phyloP scores from a whole-genome alignment of 1,284 basidiomycete genomes.

The Boletus holoroseus region DNA sequence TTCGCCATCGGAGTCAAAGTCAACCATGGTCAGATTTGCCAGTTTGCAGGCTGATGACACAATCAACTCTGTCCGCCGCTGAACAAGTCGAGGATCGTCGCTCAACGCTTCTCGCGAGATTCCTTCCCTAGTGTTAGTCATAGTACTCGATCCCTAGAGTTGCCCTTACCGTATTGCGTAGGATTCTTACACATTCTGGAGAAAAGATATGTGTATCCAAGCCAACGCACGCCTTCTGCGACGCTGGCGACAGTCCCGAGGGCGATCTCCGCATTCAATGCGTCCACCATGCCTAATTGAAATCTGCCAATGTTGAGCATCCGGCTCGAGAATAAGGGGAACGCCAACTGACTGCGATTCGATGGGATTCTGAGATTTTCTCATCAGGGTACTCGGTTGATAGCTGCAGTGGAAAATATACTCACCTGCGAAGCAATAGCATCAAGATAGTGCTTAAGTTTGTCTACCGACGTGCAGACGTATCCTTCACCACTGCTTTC shows the following conservation, averaged over 20 bases:
- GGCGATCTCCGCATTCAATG: conserved; percentile 93
- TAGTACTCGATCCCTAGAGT: background rate
- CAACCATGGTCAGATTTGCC: conserved; percentile 79
- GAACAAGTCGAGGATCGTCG: conserved; percentile 77
- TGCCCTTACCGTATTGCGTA: conserved; percentile 71
- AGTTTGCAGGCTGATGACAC: conserved; percentile 67
- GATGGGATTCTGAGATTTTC: conserved; percentile 70
- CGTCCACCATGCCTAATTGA: conserved; percentile 80
- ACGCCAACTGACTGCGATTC: conserved; percentile 76
- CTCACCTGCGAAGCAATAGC: conserved; percentile 81
- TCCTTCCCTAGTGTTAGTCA: conserved; percentile 42
- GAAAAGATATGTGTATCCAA: conserved; percentile 96
- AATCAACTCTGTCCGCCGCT: conserved; percentile 72
- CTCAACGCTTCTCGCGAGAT: conserved; percentile 68
- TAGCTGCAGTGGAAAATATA: background rate
- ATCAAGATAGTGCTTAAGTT: conserved; percentile 88
- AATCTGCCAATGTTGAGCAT: conserved; percentile 52
- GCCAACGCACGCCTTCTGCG: conserved; percentile 88
- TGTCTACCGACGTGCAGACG: conserved; percentile 93
- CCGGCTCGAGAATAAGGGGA: background rate
- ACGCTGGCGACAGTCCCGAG: conserved; percentile 91
- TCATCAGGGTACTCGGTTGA: conserved; percentile 3
- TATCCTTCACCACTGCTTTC: conserved; percentile 96
- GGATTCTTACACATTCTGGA: conserved; percentile 96
- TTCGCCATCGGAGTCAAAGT: conserved; percentile 62